phyloP scores from a whole-genome alignment of 2,329 filamentous ascomycete genomes.

The Diaporthe vaccinii region DNA sequence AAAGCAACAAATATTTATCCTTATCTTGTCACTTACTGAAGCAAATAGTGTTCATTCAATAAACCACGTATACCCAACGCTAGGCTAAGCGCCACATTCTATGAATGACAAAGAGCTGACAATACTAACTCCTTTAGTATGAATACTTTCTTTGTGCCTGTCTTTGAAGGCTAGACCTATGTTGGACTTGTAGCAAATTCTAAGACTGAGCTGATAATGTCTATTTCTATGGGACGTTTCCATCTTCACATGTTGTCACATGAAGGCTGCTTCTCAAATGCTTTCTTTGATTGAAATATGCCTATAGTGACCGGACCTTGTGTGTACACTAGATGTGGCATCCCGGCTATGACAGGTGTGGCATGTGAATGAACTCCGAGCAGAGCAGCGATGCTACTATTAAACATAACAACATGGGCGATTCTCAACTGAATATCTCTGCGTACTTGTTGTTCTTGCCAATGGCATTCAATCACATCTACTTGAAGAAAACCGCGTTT shows the following conservation, averaged over 20 bases:
- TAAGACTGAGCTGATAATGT: neutral
- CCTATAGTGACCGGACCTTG: neutral
- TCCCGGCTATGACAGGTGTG: neutral
- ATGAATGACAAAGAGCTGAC: neutral
- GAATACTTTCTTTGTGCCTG: neutral
- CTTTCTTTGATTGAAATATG: neutral
- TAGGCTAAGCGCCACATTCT: neutral
- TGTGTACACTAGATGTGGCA: neutral
- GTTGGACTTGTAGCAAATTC: neutral
- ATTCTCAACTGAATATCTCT: neutral
- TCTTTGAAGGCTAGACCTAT: neutral
- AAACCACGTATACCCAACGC: too few species aligned
- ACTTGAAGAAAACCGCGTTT: neutral
- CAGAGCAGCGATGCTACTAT: too few species aligned
- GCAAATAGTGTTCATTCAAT: too few species aligned
- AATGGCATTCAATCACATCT: neutral
- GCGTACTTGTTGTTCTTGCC: neutral
- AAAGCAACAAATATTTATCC: too few species aligned
- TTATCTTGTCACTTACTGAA: too few species aligned
- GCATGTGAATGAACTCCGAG: neutral
- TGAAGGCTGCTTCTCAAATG: neutral
- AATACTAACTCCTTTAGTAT: neutral
- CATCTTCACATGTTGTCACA: constrained; percentile 10
- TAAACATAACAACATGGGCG: neutral
- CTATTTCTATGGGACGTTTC: neutral